Base-by-base conservation (phyloP, 306 rosid species). In the Begonia loranthoides region DNA sequence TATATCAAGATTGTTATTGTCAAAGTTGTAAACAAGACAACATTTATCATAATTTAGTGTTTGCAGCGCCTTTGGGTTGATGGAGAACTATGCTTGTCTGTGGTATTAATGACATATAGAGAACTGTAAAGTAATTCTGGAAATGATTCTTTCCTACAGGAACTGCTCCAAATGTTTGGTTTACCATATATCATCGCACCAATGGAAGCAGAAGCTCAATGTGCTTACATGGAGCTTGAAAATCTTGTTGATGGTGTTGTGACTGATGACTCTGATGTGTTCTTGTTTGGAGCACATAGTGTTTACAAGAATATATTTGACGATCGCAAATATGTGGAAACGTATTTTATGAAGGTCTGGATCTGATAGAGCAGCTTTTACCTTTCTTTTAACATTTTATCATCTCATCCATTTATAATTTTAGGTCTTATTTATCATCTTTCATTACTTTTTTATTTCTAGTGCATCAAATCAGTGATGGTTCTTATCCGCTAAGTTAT, bases 141-240 rank as follows among this genome's bases (percentile, higher is more conserved):
- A 22, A 22, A 2, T 22, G 28, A 22, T 22, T 22, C 28, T 22
- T 22, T 22, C 28, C 58, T 66, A 57, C 57, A 89, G 97, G 97
- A 89, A 73, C 79, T 89, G 57, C 69, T 89, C 71, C 95, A 89
- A 79, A 89, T 89, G 87, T 89, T 89, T 72, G 95, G 97, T 46
- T 69, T 84, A 76, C 97, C 97, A 12, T 89, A 84, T 76, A 85
- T 89, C 60, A 82, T 89, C 67, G 93, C 97, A 52, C 97, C 97
- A 1, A 89, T 82, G 95, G 97, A 89, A 76, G 97, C 97, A 33
- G 97, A 89, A 78, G 95, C 95, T 15, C 97, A 89, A 55, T 89
- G 97, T 66, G 97, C 97, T 54, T 77, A 69, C 69, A 58, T 89
- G 95, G 95, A 89, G 68, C 78, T 67, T 39, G 70, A 79, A 24